Evolutionary conservation across 345 rosid genomes (phyloP).

Genomic region (Durio zibethinus): DNA sequence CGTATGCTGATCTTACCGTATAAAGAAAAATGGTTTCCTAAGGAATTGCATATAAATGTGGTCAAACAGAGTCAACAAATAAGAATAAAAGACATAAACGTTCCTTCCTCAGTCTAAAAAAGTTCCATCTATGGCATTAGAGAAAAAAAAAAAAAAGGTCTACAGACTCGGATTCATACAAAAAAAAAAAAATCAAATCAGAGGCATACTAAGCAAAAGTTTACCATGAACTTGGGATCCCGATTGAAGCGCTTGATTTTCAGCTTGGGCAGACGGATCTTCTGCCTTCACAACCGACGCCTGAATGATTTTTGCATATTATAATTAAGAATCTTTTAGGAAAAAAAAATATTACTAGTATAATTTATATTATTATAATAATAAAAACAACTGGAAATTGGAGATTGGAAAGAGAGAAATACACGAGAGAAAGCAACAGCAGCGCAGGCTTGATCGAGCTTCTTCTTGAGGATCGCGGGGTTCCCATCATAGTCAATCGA

Average conservation of each 20-base stretch:
- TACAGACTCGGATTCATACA: neutral
- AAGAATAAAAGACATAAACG: neutral
- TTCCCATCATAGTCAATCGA: slow-evolving; percentile 41
- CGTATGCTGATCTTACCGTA: neutral
- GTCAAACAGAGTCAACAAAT: neutral
- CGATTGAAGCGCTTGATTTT: slow-evolving; percentile 34
- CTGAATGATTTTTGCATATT: slow-evolving; percentile 37
- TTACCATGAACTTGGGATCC: slow-evolving; percentile 47
- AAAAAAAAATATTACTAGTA: neutral
- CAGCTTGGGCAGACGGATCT: slow-evolving; percentile 37
- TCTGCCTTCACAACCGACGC: slow-evolving; percentile 51
- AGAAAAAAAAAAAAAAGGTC: neutral
- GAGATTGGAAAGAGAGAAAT: slow-evolving; percentile 2
- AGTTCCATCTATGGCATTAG: neutral
- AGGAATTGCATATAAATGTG: neutral
- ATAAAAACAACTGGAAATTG: neutral
- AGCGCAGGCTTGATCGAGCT: slow-evolving; percentile 72
- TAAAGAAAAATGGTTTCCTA: neutral
- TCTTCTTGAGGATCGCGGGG: slow-evolving; percentile 55
- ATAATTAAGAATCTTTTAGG: too few species aligned
- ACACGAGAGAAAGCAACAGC: slow-evolving; percentile 60
- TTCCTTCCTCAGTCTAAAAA: neutral
- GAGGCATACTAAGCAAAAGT: neutral
- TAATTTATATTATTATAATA: neutral
- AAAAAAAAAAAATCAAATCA: neutral